These are phyloP conservation scores for Penicillium tannophilum DNA, from an alignment of 495 filamentous ascomycete species.

Conservation along the genomic window DNA sequence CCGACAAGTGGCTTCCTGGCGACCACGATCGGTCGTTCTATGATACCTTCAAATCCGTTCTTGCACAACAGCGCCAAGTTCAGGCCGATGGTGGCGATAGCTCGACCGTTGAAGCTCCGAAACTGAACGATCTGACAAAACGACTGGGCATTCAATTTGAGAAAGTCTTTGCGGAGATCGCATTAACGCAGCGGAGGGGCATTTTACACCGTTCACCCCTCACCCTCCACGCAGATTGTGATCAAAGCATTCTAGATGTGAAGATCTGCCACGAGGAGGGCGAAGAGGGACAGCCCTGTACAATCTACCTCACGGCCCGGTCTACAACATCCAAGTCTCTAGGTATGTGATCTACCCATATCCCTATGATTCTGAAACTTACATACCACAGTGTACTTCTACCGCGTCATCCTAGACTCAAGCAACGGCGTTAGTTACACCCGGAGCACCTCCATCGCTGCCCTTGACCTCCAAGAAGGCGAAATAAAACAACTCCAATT, in stretches of 20 bases:
- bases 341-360: conserved; percentile 27
- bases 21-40: conserved; percentile 50
- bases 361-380: background rate
- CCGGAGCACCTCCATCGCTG: conserved; percentile 40
- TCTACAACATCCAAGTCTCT: conserved; percentile 34
- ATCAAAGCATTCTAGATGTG: conserved; percentile 37
- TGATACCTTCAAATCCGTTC: conserved; percentile 45
- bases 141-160: conserved; percentile 56
- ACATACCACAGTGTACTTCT: conserved; percentile 47
- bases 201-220: conserved; percentile 56
- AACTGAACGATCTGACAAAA: conserved; percentile 53
- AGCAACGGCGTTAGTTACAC: conserved; percentile 60
- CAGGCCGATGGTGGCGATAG: conserved; percentile 25
- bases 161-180: conserved; percentile 58
- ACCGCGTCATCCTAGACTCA: conserved; percentile 49
- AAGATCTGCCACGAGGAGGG: conserved; percentile 39
- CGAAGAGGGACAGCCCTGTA: conserved; percentile 30
- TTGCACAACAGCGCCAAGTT: conserved; percentile 35
- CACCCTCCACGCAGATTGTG: conserved; percentile 45
- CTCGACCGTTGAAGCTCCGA: conserved; percentile 43
- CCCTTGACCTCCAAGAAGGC: conserved; percentile 43
- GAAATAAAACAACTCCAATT: conserved; percentile 57
- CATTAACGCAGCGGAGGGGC: conserved; percentile 57
- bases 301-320: conserved; percentile 41
- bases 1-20: conserved; percentile 43